Conservation (phyloP, 1,284 basidiomycete genomes). For the Phaffia rhodozyma region DNA sequence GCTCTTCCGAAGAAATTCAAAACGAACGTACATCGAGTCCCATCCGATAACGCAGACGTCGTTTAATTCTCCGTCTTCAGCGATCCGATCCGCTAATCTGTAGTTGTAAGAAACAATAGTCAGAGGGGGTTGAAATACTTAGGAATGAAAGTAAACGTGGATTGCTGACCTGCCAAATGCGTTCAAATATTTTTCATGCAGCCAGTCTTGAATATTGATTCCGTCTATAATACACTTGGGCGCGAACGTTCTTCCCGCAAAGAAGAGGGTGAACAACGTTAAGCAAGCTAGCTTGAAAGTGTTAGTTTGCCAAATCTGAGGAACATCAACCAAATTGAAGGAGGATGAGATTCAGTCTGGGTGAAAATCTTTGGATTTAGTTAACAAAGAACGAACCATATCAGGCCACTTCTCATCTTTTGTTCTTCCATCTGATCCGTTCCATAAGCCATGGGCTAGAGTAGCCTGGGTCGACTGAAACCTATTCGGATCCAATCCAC, state of each 20-base stretch:
- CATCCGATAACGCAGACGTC: slow-evolving; percentile 88
- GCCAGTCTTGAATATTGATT: slow-evolving; percentile 84
- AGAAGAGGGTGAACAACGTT: slow-evolving; percentile 89
- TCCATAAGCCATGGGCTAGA: not conserved
- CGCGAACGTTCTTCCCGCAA: slow-evolving; percentile 76
- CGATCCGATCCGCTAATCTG: slow-evolving; percentile 58
- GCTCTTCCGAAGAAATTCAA: too few relatives aligned
- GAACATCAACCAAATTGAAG: not conserved
- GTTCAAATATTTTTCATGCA: slow-evolving; percentile 42
- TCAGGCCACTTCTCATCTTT: not conserved
- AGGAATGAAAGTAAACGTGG: not conserved
- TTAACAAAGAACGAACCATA: not conserved
- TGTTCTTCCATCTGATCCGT: not conserved
- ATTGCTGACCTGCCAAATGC: not conserved
- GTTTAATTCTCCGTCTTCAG: slow-evolving; percentile 56
- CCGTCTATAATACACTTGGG: slow-evolving; percentile 86
- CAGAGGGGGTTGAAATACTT: slow-evolving; percentile 3
- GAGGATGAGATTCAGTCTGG: not conserved
- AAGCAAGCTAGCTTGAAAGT: slow-evolving; percentile 77
- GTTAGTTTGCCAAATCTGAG: slow-evolving; percentile 85
- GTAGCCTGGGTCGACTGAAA: not conserved
- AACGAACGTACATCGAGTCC: slow-evolving; percentile 54
- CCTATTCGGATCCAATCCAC: not conserved
- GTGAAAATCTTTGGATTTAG: not conserved
- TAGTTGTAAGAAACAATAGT: slow-evolving; percentile 63